Conservation (phyloP, 805 yeast genomes). For the Komagataella populi region DNA sequence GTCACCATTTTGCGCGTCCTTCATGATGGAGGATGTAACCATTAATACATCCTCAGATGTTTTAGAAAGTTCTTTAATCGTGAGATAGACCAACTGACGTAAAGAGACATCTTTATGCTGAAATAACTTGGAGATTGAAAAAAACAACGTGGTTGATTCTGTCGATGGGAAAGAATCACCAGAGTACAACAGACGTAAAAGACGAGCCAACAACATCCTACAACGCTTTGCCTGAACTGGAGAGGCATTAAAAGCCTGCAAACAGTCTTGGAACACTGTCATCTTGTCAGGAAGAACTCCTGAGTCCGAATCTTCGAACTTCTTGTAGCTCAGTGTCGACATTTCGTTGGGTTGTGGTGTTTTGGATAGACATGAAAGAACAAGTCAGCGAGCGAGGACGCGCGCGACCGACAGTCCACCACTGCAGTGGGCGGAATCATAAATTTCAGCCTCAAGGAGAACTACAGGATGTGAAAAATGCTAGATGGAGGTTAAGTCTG, state of each 20-base stretch:
- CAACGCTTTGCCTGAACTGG: constrained; percentile 84
- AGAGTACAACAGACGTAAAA: constrained; percentile 66
- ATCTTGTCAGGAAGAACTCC: constrained; percentile 78
- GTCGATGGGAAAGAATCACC: constrained; percentile 82
- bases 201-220: constrained; percentile 67
- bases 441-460: background rate
- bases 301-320: constrained; percentile 63
- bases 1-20: constrained; percentile 88
- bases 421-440: background rate
- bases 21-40: constrained; percentile 98
- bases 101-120: constrained; percentile 81
- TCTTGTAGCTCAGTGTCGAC: constrained; percentile 79
- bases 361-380: background rate
- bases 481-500: background rate
- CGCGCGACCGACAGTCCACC: background rate
- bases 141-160: constrained; percentile 87
- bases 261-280: constrained; percentile 94
- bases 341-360: constrained; percentile 19
- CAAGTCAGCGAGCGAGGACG: background rate
- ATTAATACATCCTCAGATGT: constrained; percentile 86
- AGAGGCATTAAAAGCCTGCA: constrained; percentile 82
- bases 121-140: constrained; percentile 86
- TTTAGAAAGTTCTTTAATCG: constrained; percentile 80
- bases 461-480: background rate
- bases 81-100: constrained; percentile 87